A percentile compares a stretch with the other conserved stretches of the same genome.
These are phyloP conservation scores for Parafenestella ontariensis DNA, from an alignment of 2,329 filamentous ascomycete genomes.

Conservation along the genomic window DNA sequence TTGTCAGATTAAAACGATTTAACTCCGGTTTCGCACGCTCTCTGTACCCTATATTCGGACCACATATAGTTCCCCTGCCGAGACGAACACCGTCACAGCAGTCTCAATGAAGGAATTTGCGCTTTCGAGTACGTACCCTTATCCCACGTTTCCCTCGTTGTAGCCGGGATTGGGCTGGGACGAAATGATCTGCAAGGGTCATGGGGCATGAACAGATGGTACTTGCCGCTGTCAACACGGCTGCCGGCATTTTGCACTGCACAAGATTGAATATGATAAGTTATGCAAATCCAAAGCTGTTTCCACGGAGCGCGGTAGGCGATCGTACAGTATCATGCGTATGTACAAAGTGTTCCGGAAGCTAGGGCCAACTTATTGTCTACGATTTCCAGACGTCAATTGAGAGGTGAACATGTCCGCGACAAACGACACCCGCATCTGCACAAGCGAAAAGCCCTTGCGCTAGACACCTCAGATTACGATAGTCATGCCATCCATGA, in stretches of 20 bases:
- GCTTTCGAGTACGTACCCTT: constrained; percentile 8
- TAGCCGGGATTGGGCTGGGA: background rate
- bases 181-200: constrained; percentile 7
- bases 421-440: background rate
- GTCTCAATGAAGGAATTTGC: constrained; percentile 13
- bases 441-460: background rate
- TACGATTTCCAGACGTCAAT: background rate
- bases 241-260: constrained; percentile 6
- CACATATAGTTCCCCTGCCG: constrained; percentile 24
- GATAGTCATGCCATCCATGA: constrained; percentile 1
- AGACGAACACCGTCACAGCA: constrained; percentile 9
- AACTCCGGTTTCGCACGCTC: constrained; percentile 15
- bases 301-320: background rate
- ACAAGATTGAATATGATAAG: background rate
- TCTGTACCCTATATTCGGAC: constrained; percentile 25
- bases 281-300: background rate
- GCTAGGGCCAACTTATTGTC: no score
- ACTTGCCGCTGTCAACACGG: constrained; percentile 17
- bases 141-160: constrained; percentile 1
- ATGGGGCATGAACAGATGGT: constrained; percentile 22
- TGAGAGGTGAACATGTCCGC: background rate
- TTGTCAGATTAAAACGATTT: constrained; percentile 21
- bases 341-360: background rate
- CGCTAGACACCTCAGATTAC: background rate
- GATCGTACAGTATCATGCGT: background rate